These are phyloP conservation scores for Phytomonas francai DNA, from an alignment of 208 protist genomes.

Conservation along the genomic window DNA sequence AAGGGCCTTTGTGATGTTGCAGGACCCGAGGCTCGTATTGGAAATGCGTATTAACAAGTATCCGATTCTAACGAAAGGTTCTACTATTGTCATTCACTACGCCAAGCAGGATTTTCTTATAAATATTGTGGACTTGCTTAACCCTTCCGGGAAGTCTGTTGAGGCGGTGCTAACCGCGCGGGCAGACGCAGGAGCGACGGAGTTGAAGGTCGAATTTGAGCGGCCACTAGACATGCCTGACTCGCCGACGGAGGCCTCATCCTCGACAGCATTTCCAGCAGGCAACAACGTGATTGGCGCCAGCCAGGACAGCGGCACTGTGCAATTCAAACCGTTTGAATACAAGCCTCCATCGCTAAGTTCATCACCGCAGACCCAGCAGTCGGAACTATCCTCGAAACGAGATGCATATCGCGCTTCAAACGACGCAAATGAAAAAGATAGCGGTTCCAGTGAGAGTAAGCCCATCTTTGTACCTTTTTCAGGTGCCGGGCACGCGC, in stretches of 20 bases:
- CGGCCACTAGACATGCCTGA: constrained; percentile 86
- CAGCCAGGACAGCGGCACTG: constrained; percentile 18
- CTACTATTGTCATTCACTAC: constrained; percentile 90
- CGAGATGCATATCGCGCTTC: not conserved
- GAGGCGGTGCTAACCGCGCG: constrained; percentile 90
- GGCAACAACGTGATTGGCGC: constrained; percentile 55
- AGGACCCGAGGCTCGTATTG: constrained; percentile 89
- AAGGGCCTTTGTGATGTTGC: constrained; percentile 88
- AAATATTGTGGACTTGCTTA: constrained; percentile 76
- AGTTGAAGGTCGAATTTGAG: constrained; percentile 93
- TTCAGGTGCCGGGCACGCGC: not conserved
- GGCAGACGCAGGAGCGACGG: constrained; percentile 59
- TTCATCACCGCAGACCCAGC: constrained; percentile 1
- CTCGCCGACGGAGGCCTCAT: constrained; percentile 27
- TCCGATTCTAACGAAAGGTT: constrained; percentile 81
- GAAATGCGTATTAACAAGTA: constrained; percentile 87
- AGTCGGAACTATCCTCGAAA: not conserved
- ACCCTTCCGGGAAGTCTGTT: constrained; percentile 31
- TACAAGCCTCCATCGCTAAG: constrained; percentile 55
- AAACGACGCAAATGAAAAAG: not conserved
- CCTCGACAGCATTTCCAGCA: constrained; percentile 4
- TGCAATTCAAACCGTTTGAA: constrained; percentile 57
- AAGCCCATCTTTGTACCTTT: constrained; percentile 3
- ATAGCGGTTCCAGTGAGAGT: not conserved
- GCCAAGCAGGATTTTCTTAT: constrained; percentile 81